Evolutionary conservation across 139 green algal genomes (phyloP), one percentile per base, ranked within the genome.

Genomic region (Micractinium conductrix): DNA sequence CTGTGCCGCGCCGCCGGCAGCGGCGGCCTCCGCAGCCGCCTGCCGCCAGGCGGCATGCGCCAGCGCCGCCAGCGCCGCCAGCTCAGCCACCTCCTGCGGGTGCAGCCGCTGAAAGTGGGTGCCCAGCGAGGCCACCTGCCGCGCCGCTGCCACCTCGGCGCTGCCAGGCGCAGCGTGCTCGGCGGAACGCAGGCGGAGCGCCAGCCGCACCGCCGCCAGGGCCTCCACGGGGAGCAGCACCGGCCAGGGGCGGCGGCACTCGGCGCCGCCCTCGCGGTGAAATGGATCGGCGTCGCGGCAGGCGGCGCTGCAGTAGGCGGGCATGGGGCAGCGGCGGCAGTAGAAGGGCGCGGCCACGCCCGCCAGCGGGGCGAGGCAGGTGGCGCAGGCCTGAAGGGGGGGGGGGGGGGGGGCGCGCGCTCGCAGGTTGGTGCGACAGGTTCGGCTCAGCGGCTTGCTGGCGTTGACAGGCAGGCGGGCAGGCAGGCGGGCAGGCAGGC

Each of bases 221-320:
- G 85, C 86, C 40, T 91, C 83, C 19, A 81, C 55, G 7, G 91
- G 91, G 62, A 94, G 80, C 67, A 94, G 48, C 35, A 78, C 50
- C 0, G 74, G 28, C 91, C 91, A 94, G 22, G 88, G 73, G 9
- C 92, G 48, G n/a, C 91, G 79, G 78, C 91, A 94, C 82, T 94
- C 88, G 8, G 74, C 40, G 26, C 89, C 86, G 22, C 80, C 72
- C 1, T 58, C 62, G 21, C 33, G 43, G 84, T 93, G 88, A 38
- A 78, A 89, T 1, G 42, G 4, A 40, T 91, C 85, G 1, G 22
- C 55, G 0, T 60, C 43, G 22, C 85, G 75, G 83, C 88, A 91
- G 10, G 42, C 69, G 14, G 67, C 53, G 40, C 60, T 81, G 85
- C 91, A 94, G 81, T 91, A 94, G n/a, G 45, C 22, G 0, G 83